Conservation (phyloP, 2,329 filamentous ascomycete genomes). For the Diaporthe humulicola region DNA sequence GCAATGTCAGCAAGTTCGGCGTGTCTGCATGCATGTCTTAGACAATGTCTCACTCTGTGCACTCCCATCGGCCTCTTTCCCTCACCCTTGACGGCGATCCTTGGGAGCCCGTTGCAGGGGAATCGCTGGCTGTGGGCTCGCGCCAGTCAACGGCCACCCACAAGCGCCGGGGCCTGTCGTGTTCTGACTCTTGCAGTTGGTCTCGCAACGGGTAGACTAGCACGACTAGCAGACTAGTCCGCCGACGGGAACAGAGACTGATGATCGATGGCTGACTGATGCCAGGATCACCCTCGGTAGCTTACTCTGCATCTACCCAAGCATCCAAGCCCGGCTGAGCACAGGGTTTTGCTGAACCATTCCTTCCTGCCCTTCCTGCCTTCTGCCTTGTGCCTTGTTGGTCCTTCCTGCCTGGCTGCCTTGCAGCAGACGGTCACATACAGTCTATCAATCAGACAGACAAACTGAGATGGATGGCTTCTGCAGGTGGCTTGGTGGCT, state of each 20-base stretch:
- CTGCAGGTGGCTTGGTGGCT: slow-evolving; percentile 22
- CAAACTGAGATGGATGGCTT: neutral
- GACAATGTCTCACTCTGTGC: slow-evolving; percentile 52
- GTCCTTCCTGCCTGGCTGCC: neutral
- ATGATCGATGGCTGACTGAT: slow-evolving; percentile 31
- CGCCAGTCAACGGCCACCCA: slow-evolving; percentile 30
- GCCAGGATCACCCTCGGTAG: slow-evolving; percentile 18
- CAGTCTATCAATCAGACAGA: neutral
- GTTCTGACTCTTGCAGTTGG: slow-evolving; percentile 31
- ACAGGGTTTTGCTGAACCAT: neutral
- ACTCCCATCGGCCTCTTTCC: slow-evolving; percentile 50
- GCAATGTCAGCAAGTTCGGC: slow-evolving; percentile 35
- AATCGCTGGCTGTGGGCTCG: slow-evolving; percentile 14
- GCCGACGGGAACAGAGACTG: slow-evolving; percentile 17
- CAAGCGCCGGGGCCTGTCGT: slow-evolving; percentile 28
- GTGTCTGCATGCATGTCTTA: slow-evolving; percentile 50
- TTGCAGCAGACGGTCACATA: neutral
- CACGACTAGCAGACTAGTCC: slow-evolving; percentile 3
- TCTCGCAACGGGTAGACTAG: slow-evolving; percentile 29
- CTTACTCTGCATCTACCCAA: neutral
- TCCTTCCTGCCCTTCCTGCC: neutral
- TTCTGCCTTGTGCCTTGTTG: neutral
- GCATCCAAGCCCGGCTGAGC: slow-evolving; percentile 23
- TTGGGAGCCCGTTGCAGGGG: neutral
- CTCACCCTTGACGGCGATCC: slow-evolving; percentile 35